Conservation (phyloP, 495 filamentous ascomycete genomes). For the Pyrenula massariospora region DNA sequence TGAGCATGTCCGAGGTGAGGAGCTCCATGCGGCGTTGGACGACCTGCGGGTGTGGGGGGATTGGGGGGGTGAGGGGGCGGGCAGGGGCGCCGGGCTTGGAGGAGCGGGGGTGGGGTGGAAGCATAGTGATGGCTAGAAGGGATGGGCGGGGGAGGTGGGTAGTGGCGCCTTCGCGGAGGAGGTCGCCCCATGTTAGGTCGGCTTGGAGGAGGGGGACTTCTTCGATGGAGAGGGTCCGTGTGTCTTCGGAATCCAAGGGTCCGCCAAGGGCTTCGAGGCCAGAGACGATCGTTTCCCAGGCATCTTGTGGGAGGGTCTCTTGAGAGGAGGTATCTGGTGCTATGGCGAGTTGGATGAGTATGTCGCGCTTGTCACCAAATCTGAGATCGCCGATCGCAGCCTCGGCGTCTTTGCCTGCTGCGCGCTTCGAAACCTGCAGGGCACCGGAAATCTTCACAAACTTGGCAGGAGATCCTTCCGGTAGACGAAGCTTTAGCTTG, state of each 20-base stretch:
- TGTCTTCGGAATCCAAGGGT: conserved; percentile 75
- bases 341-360: conserved; percentile 91
- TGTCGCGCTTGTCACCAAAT: conserved; percentile 96
- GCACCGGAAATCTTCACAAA: conserved; percentile 98
- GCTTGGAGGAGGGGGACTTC: conserved; percentile 94
- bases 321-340: conserved; percentile 77
- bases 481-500: conserved; percentile 87
- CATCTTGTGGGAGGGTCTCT: conserved; percentile 80
- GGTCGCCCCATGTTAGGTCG: conserved; percentile 86
- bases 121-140: conserved; percentile 94
- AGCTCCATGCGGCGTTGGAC: conserved; percentile 98
- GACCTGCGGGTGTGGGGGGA: conserved; percentile 89
- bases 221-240: conserved; percentile 74
- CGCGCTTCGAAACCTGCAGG: conserved; percentile 91
- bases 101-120: conserved; percentile 56
- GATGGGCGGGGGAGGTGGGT: conserved; percentile 82
- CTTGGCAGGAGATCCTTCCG: conserved; percentile 93
- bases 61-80: conserved; percentile 52
- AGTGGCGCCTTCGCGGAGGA: conserved; percentile 80
- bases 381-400: conserved; percentile 84
- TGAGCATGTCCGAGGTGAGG: conserved; percentile 96
- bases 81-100: conserved; percentile 46
- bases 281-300: conserved; percentile 95
- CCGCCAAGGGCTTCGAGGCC: conserved; percentile 93
- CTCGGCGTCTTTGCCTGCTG: conserved; percentile 93